Percentiles rank a stretch among this genome's conserved stretches.
phyloP scores from a whole-genome alignment of 805 yeast genomes.

The Tetrapisispora iriomotensis region DNA sequence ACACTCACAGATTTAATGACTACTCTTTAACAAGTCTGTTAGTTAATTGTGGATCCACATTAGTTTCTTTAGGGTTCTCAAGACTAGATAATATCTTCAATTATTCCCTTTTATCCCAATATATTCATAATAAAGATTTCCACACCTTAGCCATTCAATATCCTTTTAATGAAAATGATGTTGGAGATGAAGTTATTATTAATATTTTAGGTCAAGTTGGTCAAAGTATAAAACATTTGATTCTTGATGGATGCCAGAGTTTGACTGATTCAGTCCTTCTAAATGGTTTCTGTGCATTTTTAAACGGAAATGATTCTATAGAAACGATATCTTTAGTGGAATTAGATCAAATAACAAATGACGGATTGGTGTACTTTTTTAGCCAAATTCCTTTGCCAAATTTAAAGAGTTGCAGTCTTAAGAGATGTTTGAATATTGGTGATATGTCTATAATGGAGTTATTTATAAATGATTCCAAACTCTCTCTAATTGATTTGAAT shows the following conservation, averaged over 20 bases:
- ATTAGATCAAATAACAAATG: conserved; percentile 60
- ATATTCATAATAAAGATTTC: conserved; percentile 36
- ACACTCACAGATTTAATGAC: conserved; percentile 75
- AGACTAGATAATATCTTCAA: conserved; percentile 65
- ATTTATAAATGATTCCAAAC: conserved; percentile 46
- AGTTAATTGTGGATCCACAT: conserved; percentile 46
- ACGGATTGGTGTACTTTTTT: conserved; percentile 53
- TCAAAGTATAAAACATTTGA: conserved; percentile 44
- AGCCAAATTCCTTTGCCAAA: conserved; percentile 40
- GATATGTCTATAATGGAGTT: conserved; percentile 54
- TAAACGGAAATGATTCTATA: conserved; percentile 34
- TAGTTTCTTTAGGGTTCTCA: conserved; percentile 51
- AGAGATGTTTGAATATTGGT: conserved; percentile 56
- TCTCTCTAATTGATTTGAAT: conserved; percentile 58
- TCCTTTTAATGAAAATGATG: conserved; percentile 54
- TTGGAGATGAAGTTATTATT: conserved; percentile 58
- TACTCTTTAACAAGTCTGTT: conserved; percentile 54
- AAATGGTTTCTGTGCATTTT: conserved; percentile 51
- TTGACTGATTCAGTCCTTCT: conserved; percentile 55
- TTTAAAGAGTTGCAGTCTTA: conserved; percentile 47
- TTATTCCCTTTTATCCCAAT: conserved; percentile 57
- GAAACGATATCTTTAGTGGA: conserved; percentile 48
- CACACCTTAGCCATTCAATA: conserved; percentile 55
- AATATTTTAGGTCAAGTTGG: conserved; percentile 56
- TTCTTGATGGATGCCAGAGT: conserved; percentile 62